Conservation (phyloP, 257 asterid species). For the Lycium barbarum region DNA sequence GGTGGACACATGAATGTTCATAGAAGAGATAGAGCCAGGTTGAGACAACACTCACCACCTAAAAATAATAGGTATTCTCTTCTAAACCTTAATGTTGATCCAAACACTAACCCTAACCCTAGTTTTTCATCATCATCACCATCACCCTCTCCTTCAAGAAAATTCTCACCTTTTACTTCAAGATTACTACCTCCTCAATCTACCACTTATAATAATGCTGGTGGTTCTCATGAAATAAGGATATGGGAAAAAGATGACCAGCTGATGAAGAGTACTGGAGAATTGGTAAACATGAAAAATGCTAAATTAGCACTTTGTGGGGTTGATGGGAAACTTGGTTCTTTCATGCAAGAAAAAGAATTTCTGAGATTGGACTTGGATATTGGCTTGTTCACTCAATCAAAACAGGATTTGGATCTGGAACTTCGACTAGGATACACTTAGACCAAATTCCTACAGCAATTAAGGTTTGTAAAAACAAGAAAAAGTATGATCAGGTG, state of each 20-base stretch:
- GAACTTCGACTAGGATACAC: conserved; percentile 86
- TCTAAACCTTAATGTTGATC: conserved; percentile 56
- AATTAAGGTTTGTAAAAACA: background rate
- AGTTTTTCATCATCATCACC: conserved; percentile 29
- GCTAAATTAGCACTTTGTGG: background rate
- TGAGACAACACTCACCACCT: conserved; percentile 46
- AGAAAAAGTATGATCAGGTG: background rate
- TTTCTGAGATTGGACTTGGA: conserved; percentile 71
- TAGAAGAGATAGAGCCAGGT: conserved; percentile 74
- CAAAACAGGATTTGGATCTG: conserved; percentile 72
- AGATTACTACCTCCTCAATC: conserved; percentile 34
- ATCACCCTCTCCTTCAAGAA: conserved; percentile 42
- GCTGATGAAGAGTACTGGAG: too few relatives aligned
- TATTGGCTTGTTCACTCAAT: conserved; percentile 48
- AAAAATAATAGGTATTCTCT: conserved; percentile 23
- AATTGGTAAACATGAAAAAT: too few relatives aligned
- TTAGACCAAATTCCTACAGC: conserved; percentile 24
- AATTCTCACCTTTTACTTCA: conserved; percentile 43
- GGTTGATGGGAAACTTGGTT: conserved; percentile 31
- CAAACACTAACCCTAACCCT: conserved; percentile 54
- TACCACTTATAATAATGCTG: background rate
- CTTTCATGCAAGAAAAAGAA: conserved; percentile 12
- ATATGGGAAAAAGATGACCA: background rate
- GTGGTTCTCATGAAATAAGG: conserved; percentile 28
- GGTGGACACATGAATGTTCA: conserved; percentile 99